phyloP scores from a whole-genome alignment of 371 early-diverging fungal species.

The Choanephora cucurbitarum region DNA sequence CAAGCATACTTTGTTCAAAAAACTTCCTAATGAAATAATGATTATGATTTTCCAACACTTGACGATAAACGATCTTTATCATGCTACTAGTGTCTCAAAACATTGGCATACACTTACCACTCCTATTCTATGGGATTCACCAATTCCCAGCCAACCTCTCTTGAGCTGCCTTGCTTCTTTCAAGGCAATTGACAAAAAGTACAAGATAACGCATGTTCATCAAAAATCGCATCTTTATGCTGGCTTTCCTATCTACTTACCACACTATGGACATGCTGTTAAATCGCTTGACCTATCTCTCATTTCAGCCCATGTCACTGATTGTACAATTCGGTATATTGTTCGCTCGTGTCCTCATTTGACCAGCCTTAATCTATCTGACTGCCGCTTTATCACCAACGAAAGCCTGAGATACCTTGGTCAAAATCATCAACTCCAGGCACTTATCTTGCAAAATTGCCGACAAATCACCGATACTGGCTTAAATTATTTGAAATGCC shows the following conservation, averaged over 20 bases:
- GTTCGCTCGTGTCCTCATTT: conserved; percentile 27
- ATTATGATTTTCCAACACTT: conserved; percentile 30
- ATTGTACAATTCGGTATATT: conserved; percentile 33
- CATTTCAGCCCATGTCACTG: conserved; percentile 23
- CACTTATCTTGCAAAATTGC: conserved; percentile 33
- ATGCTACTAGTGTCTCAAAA: conserved; percentile 33
- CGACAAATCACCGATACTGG: conserved; percentile 33
- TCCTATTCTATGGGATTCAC: conserved; percentile 43
- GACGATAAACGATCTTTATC: conserved; percentile 18
- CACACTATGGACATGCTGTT: conserved; percentile 34
- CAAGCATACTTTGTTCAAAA: neutral
- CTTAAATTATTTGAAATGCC: conserved; percentile 21
- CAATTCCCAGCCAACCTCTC: conserved; percentile 22
- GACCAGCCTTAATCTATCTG: conserved; percentile 16
- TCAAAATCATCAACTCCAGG: conserved; percentile 15
- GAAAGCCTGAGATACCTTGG: conserved; percentile 21
- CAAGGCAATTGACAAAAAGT: conserved; percentile 5
- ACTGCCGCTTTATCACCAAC: conserved; percentile 27
- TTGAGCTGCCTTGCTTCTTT: conserved; percentile 27
- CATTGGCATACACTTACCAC: conserved; percentile 38
- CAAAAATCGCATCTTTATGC: conserved; percentile 14
- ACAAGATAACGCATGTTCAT: conserved; percentile 15
- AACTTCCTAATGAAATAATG: conserved; percentile 35
- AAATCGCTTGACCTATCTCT: conserved; percentile 25
- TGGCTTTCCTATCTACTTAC: conserved; percentile 30